Base-by-base conservation (phyloP, 805 yeast genomes). In the Yamadazyma akitaensis region DNA sequence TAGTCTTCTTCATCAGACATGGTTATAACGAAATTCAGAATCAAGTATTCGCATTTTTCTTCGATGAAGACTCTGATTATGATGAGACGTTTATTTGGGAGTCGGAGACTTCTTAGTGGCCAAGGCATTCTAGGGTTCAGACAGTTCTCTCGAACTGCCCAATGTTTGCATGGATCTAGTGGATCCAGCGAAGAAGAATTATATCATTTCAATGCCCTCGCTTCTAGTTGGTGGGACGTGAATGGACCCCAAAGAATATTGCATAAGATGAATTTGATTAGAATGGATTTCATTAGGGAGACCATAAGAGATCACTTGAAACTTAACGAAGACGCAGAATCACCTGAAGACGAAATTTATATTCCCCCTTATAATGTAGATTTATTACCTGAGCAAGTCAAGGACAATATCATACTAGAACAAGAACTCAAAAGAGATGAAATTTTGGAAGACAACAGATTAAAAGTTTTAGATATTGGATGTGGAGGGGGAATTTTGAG, bases 161-260 rank as follows among this genome's bases (percentile, higher is more conserved):
- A 21, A 37, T 21, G 19, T 33, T 46, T 12, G 9, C 54, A 50
- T 33, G 24, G 26, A 24, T 31, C 45, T 3, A 69, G 74, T 3
- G 59, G 77, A 4, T 74, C 81, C 5, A 75, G 82, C 0, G 68
- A 67, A 7, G 80, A 82, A 5, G 98, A 92, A 61, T 73, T 84
- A 63, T 66, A 76, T 9, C 98, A 94, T 64, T 94, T 94, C 66
- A 82, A 87, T 55, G 80, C 84, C 30, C 72, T 94, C 38, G 99
- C 99, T 1, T 73, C 85, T n/a, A 67, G 88, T n/a, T 94, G 99
- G 99, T 94, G 99, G 99, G 96, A 94, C 57, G 82, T 87, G 12
- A 68, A 82, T 53, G 99, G 99, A 0, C 85, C 97, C 1, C 98
- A 94, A 62, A 72, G 99, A 34, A 88, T 94, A 46, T 75, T 94